Conservation (phyloP, 2,329 filamentous ascomycete species). For the Aspergillus aculeatus region DNA sequence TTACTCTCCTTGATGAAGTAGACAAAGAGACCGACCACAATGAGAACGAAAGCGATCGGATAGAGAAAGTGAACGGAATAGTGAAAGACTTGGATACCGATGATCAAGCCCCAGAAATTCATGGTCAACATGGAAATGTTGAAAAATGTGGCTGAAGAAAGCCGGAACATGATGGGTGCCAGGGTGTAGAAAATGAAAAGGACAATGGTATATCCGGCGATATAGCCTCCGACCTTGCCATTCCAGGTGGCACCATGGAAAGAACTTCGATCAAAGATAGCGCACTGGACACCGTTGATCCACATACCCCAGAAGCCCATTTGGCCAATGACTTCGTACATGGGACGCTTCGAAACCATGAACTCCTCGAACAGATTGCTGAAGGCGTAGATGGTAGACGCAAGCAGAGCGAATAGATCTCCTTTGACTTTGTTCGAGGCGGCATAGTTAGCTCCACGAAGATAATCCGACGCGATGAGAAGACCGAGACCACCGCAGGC, state of each 20-base stretch:
- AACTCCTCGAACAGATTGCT: conserved; percentile 92
- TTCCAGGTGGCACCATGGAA: conserved; percentile 68
- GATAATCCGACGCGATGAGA: conserved; percentile 80
- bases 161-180: conserved; percentile 81
- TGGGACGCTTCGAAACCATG: conserved; percentile 77
- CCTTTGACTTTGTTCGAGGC: conserved; percentile 76
- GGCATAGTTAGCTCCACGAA: conserved; percentile 63
- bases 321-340: conserved; percentile 91
- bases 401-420: conserved; percentile 84
- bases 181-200: conserved; percentile 82
- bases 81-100: conserved; percentile 82
- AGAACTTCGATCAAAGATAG: conserved; percentile 79
- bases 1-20: conserved; percentile 84
- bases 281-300: conserved; percentile 87
- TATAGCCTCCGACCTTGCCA: conserved; percentile 70
- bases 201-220: conserved; percentile 81
- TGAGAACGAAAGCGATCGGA: conserved; percentile 92
- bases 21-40: conserved; percentile 76
- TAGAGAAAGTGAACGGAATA: conserved; percentile 82
- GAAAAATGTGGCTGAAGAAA: conserved; percentile 91
- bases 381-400: conserved; percentile 85
- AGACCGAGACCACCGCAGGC: conserved; percentile 88
- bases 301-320: conserved; percentile 81
- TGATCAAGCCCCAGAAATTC: conserved; percentile 95
- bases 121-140: conserved; percentile 90